Evolutionary conservation across 371 early-diverging fungal genomes (phyloP), one percentile per base, ranked within the genome.

Genomic region (Chytridiales sp.): DNA sequence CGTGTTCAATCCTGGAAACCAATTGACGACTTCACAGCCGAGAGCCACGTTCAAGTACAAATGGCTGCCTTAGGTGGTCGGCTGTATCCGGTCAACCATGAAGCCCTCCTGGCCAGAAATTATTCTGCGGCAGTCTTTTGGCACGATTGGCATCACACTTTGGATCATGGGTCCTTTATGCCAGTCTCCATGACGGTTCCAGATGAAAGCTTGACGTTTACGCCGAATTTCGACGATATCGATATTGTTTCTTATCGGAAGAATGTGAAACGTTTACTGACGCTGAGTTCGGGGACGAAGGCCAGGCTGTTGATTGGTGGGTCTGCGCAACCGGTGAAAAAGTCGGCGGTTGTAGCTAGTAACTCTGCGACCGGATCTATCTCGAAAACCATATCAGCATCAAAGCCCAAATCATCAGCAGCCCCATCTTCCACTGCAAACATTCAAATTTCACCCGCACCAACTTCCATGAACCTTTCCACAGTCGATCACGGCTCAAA

Each of bases 201-300:
- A 31, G 13, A 21, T 15, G n/a, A n/a, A 15, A 32, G 34, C 30
- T 38, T 15, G 21, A n/a, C 5, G 34, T 17, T n/a, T n/a, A n/a
- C n/a, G n/a, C n/a, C n/a, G n/a, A n/a, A n/a, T n/a, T 44, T 44
- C 35, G 61, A 61, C 29, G 61, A 61, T 30, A 53, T 54, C 13
- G 61, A 61, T 31, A 22, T 61, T 41, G 24, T 53, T 15, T 11
- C 34, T n/a, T n/a, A n/a, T n/a, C n/a, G n/a, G n/a, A n/a, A n/a
- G n/a, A n/a, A n/a, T n/a, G n/a, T n/a, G n/a, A n/a, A n/a, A n/a
- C n/a, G n/a, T n/a, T n/a, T n/a, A n/a, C n/a, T n/a, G n/a, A n/a
- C n/a, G n/a, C n/a, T n/a, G n/a, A n/a, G n/a, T n/a, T n/a, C n/a
- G n/a, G n/a, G n/a, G n/a, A n/a, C n/a, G n/a, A n/a, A n/a, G n/a